Evolutionary conservation across 306 rosid species (phyloP), one percentile per base, ranked within the genome.

Genomic region (Dalbergia cultrata): DNA sequence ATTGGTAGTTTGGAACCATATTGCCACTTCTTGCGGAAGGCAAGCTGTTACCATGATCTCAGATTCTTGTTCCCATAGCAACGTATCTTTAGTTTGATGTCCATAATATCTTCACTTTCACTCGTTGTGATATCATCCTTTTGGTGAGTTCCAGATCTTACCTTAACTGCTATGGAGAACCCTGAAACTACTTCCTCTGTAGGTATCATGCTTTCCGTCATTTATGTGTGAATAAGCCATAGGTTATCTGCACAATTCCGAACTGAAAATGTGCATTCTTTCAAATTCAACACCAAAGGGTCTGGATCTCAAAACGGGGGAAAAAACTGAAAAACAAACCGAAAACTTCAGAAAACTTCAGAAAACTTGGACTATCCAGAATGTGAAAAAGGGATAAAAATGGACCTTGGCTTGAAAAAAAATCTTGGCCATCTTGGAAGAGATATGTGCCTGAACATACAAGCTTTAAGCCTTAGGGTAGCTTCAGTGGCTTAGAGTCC

Each of bases 141-240:
- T 26, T 26, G 31, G 3, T 26, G 31, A 26, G 31, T 26, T 26
- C 31, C 31, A 26, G 31, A 26, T 26, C 31, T 26, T 26, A 26
- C 31, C 3, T 26, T 26, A 26, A 26, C 31, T 26, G 31, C 31
- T 26, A 26, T 26, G 31, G 31, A 26, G 9, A 22, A 11, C 37
- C 34, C 66, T 22, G 31, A 26, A 60, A 26, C 16, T 26, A 13
- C 37, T 26, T 22, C 39, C 66, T 60, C 39, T 26, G 39, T 60
- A 26, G 66, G 37, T 22, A 60, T 60, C 39, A 12, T 22, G 17
- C 6, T 22, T 4, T 45, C 22, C 18, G 66, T 50, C 54, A 57
- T 45, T 44, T 79, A 60, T 22, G 57, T 79, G 82, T 17, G 16
- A 43, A 79, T 18, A 59, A 59, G 59, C n/a, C 67, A 43, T 47